These are phyloP conservation scores for Neotropicomus parvogracilis DNA, from an alignment of 1,284 basidiomycete species.

Conservation along the genomic window DNA sequence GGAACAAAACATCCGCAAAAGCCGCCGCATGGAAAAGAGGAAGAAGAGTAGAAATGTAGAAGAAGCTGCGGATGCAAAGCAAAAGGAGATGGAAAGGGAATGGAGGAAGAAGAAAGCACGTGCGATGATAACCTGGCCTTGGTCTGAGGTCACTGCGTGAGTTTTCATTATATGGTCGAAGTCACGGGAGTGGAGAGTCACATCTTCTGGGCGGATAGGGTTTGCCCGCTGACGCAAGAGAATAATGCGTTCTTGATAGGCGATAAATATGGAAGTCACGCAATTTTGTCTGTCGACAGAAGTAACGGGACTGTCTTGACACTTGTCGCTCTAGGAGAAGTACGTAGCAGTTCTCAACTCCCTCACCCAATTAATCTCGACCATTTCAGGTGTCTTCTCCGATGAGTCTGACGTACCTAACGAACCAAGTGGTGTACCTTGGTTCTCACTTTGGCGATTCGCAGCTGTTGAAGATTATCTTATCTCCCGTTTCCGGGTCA, in stretches of 20 bases:
- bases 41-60: slow-evolving; percentile 43
- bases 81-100: slow-evolving; percentile 56
- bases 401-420: slow-evolving; percentile 74
- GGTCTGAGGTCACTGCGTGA: slow-evolving; percentile 63
- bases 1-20: slow-evolving; percentile 52
- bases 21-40: slow-evolving; percentile 46
- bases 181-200: not conserved
- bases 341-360: slow-evolving; percentile 31
- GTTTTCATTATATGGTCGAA: slow-evolving; percentile 16
- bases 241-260: slow-evolving; percentile 62
- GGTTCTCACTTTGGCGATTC: slow-evolving; percentile 85
- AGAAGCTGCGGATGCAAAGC: slow-evolving; percentile 42
- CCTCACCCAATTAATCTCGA: slow-evolving; percentile 3
- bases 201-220: slow-evolving; percentile 37
- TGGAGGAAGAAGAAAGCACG: slow-evolving; percentile 50
- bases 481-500: slow-evolving; percentile 41
- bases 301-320: slow-evolving; percentile 44
- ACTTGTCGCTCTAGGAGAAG: slow-evolving; percentile 71
- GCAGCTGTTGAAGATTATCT: slow-evolving; percentile 63
- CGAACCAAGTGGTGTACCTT: slow-evolving; percentile 70
- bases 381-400: slow-evolving; percentile 66
- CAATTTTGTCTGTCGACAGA: slow-evolving; percentile 56
- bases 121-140: slow-evolving; percentile 65
- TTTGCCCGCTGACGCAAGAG: slow-evolving; percentile 45
- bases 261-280: slow-evolving; percentile 74